phyloP scores from a whole-genome alignment of 73 alveolate genomes.

The Paramecium sexaurelia region DNA sequence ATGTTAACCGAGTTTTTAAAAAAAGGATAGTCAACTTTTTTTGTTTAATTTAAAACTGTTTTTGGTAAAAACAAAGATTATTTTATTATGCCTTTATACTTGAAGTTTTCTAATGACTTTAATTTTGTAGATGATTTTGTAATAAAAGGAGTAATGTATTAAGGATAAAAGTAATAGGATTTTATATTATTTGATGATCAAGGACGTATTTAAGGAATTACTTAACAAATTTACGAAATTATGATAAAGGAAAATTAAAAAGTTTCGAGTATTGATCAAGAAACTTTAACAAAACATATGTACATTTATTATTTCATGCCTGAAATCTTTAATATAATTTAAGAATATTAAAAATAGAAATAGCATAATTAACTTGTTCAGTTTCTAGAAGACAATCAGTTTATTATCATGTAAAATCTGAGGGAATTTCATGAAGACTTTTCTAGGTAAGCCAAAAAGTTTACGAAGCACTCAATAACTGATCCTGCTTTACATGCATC shows the following conservation, averaged over 20 bases:
- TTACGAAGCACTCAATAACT: background rate
- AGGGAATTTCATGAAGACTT: slow-evolving; percentile 12
- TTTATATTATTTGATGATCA: slow-evolving; percentile 20
- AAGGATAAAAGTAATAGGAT: slow-evolving; percentile 1
- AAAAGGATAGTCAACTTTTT: slow-evolving; percentile 15
- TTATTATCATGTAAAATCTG: background rate
- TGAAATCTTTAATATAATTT: background rate
- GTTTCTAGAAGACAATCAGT: background rate
- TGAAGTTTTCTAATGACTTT: slow-evolving; percentile 15
- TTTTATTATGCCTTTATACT: background rate
- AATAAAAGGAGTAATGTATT: background rate
- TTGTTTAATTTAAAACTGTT: background rate
- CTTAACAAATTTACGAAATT: background rate
- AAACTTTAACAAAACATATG: background rate
- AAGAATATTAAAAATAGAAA: background rate
- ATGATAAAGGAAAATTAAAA: background rate
- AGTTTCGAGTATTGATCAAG: background rate
- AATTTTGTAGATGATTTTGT: background rate
- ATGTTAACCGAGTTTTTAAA: background rate
- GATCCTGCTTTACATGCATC: slow-evolving; percentile 39
- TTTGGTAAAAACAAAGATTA: background rate
- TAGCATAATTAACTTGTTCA: background rate
- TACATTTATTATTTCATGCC: background rate
- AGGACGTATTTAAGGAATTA: slow-evolving; percentile 15
- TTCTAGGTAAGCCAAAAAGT: background rate